Conservation (phyloP, 192 early-diverging fungal species). For the Martensiomyces pterosporus region DNA sequence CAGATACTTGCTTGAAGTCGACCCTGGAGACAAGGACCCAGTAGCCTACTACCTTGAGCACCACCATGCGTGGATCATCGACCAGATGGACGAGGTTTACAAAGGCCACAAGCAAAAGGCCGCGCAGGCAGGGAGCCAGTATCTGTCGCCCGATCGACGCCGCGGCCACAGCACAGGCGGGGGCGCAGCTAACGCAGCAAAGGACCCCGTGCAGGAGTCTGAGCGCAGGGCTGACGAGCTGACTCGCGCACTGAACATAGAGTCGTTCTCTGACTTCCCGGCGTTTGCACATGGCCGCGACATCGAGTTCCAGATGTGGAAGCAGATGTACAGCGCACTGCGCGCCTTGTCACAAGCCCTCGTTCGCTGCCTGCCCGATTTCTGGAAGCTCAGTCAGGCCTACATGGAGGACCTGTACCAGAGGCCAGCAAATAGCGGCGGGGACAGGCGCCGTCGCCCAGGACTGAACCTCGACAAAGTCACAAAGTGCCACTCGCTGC, state of each 20-base stretch:
- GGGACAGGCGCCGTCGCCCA: slow-evolving; percentile 39
- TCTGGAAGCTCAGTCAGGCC: slow-evolving; percentile 86
- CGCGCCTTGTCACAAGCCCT: slow-evolving; percentile 76
- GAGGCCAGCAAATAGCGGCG: slow-evolving; percentile 28
- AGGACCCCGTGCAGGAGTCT: slow-evolving; percentile 12
- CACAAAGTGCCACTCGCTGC: slow-evolving; percentile 44
- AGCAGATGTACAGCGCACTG: slow-evolving; percentile 62
- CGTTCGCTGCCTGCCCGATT: slow-evolving; percentile 73
- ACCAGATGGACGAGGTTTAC: slow-evolving; percentile 69
- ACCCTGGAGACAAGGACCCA: slow-evolving; percentile 76
- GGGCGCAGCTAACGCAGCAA: slow-evolving; percentile 3
- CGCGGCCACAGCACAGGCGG: slow-evolving; percentile 3
- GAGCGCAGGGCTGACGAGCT: slow-evolving; percentile 45
- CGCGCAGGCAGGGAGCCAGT: slow-evolving; percentile 13
- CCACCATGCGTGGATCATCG: slow-evolving; percentile 83
- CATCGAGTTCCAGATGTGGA: slow-evolving; percentile 60
- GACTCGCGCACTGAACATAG: slow-evolving; percentile 27
- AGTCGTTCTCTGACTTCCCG: slow-evolving; percentile 38
- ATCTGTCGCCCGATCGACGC: slow-evolving; percentile 20
- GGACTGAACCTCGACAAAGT: slow-evolving; percentile 47
- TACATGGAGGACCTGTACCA: slow-evolving; percentile 84
- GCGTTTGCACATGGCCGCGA: slow-evolving; percentile 41
- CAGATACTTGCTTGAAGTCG: slow-evolving; percentile 56
- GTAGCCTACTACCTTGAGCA: slow-evolving; percentile 84
- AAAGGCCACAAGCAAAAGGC: slow-evolving; percentile 53